Evolutionary conservation across 1,284 basidiomycete species (phyloP).

Genomic region (Leccinum solheimii): DNA sequence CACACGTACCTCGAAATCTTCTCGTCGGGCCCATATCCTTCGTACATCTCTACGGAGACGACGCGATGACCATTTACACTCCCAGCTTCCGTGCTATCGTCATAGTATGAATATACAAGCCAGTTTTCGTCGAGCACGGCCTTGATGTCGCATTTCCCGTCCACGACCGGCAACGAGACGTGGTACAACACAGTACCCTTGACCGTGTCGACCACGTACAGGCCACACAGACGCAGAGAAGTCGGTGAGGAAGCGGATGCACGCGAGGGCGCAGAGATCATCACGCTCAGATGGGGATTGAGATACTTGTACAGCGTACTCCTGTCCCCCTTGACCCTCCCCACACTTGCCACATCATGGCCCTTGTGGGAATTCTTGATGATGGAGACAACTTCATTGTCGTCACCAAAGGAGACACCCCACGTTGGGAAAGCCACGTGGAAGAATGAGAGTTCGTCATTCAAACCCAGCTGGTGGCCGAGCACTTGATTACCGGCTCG

Average conservation of each 20-base stretch:
- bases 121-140: constrained; percentile 87
- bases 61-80: constrained; percentile 67
- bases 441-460: constrained; percentile 45
- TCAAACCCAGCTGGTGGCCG: constrained; percentile 54
- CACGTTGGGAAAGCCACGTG: constrained; percentile 64
- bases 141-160: constrained; percentile 61
- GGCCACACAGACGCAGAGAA: constrained; percentile 44
- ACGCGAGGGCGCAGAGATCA: constrained; percentile 50
- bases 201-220: constrained; percentile 77
- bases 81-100: constrained; percentile 51
- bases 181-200: constrained; percentile 80
- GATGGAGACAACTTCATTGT: constrained; percentile 54
- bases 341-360: constrained; percentile 72
- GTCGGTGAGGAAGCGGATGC: neutral
- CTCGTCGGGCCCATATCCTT: constrained; percentile 63
- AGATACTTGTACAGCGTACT: constrained; percentile 94
- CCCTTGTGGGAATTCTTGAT: constrained; percentile 43
- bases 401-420: constrained; percentile 57
- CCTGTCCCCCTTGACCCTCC: constrained; percentile 85
- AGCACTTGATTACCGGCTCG: constrained; percentile 49
- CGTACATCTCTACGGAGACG: constrained; percentile 86
- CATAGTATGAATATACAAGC: constrained; percentile 86
- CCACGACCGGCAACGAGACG: constrained; percentile 48
- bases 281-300: constrained; percentile 76
- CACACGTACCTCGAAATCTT: constrained; percentile 65